A percentile compares a stretch with the other conserved stretches of the same genome.
Evolutionary conservation across 495 filamentous ascomycete genomes (phyloP).

Genomic region (Halenospora varia): DNA sequence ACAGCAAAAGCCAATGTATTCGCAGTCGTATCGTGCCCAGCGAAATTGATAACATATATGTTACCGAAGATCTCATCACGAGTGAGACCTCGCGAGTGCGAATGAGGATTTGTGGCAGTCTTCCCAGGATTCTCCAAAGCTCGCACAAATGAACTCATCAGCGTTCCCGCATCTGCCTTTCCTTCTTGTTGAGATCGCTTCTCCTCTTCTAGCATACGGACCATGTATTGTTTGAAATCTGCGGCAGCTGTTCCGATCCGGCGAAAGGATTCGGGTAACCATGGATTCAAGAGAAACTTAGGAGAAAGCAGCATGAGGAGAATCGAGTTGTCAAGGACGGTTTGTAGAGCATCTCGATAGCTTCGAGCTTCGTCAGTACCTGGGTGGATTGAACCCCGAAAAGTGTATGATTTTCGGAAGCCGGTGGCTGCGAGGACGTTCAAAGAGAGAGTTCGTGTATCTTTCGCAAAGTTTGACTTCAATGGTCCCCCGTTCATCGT

Average conservation of each 20-base stretch:
- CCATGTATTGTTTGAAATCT: not conserved
- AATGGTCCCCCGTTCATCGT: not conserved
- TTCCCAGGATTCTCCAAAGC: not conserved
- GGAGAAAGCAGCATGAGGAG: not conserved
- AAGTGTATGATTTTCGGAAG: not conserved
- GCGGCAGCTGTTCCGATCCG: not conserved
- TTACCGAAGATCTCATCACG: not conserved
- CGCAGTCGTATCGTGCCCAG: not conserved
- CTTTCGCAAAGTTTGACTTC: not conserved
- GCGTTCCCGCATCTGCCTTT: not conserved
- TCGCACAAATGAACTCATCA: not conserved
- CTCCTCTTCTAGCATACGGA: not conserved
- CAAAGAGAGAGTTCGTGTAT: not conserved
- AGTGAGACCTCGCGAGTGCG: not conserved
- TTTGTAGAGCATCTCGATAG: not conserved
- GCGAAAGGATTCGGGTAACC: not conserved
- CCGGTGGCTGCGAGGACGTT: not conserved
- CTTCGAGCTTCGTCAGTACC: not conserved
- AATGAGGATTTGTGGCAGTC: too few species aligned
- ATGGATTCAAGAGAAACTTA: too few species aligned
- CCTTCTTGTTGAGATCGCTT: not conserved
- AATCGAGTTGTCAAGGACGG: not conserved
- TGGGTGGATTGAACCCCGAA: not conserved
- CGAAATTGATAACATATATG: not conserved
- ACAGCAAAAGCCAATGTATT: not conserved